Evolutionary conservation across 768 basidiomycete genomes (phyloP).

Genomic region (Suillus plorans): DNA sequence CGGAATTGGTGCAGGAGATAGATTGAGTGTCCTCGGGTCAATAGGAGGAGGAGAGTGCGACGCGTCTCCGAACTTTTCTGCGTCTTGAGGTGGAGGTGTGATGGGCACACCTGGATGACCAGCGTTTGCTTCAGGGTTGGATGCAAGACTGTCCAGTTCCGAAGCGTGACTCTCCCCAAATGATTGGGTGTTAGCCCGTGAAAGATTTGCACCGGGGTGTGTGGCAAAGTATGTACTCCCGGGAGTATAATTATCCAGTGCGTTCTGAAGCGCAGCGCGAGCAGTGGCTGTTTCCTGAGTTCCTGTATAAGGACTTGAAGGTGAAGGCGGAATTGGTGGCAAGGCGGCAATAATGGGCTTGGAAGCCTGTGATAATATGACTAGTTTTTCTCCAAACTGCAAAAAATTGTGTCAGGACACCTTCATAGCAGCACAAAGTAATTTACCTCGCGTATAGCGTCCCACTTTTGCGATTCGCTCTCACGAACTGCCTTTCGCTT

Average conservation of each 20-base stretch:
- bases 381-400: slow-evolving; percentile 81
- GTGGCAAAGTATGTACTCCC: slow-evolving; percentile 58
- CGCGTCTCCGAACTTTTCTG: slow-evolving; percentile 11
- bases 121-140: slow-evolving; percentile 24
- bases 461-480: slow-evolving; percentile 78
- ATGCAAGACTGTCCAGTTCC: slow-evolving; percentile 62
- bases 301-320: slow-evolving; percentile 57
- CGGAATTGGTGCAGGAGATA: slow-evolving; percentile 22
- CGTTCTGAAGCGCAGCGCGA: slow-evolving; percentile 73
- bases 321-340: slow-evolving; percentile 65
- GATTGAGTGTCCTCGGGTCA: slow-evolving; percentile 25
- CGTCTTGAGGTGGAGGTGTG: slow-evolving; percentile 39
- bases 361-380: slow-evolving; percentile 71
- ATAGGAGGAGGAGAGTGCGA: slow-evolving; percentile 14
- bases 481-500: slow-evolving; percentile 76
- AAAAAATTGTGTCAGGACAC: slow-evolving; percentile 3
- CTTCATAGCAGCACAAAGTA: background rate
- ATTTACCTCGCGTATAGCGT: slow-evolving; percentile 74
- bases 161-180: slow-evolving; percentile 83
- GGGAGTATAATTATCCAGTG: slow-evolving; percentile 75
- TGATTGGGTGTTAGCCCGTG: slow-evolving; percentile 72
- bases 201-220: slow-evolving; percentile 50
- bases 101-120: slow-evolving; percentile 38
- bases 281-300: slow-evolving; percentile 62
- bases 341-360: slow-evolving; percentile 59